These are phyloP conservation scores for Monosporascus sp. DNA, from an alignment of 2,329 filamentous ascomycete genomes.

Conservation along the genomic window DNA sequence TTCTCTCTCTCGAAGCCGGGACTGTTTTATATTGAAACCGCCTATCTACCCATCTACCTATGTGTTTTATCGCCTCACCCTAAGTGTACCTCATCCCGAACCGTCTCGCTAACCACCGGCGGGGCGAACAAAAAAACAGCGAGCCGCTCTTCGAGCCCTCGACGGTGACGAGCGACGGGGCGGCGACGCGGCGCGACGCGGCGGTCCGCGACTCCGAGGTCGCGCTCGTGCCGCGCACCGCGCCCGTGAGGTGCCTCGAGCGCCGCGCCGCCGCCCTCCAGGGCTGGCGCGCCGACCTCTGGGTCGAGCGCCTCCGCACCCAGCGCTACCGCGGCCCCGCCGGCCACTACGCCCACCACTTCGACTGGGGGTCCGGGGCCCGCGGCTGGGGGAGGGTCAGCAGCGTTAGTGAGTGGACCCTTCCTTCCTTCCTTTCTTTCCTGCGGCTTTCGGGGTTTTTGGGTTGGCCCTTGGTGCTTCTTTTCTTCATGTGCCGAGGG, in stretches of 20 bases:
- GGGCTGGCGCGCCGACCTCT: slow-evolving; percentile 49
- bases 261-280: slow-evolving; percentile 41
- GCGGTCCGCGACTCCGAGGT: slow-evolving; percentile 48
- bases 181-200: slow-evolving; percentile 34
- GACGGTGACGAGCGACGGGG: slow-evolving; percentile 44
- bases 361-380: slow-evolving; percentile 50
- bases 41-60: not conserved
- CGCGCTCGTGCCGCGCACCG: slow-evolving; percentile 44
- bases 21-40: too few relatives aligned
- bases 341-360: slow-evolving; percentile 50
- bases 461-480: not conserved
- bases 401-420: not conserved
- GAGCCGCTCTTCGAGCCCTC: slow-evolving; percentile 44
- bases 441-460: not conserved
- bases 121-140: slow-evolving; percentile 21
- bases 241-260: slow-evolving; percentile 35
- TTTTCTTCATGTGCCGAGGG: too few relatives aligned
- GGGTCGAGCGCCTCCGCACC: slow-evolving; percentile 47
- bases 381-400: slow-evolving; percentile 44
- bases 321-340: slow-evolving; percentile 40
- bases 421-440: not conserved
- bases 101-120: too few relatives aligned
- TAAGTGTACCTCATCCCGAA: too few relatives aligned
- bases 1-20: too few relatives aligned
- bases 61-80: too few relatives aligned